Conservation (phyloP, 345 rosid genomes). For the Cardamine resedifolia region DNA sequence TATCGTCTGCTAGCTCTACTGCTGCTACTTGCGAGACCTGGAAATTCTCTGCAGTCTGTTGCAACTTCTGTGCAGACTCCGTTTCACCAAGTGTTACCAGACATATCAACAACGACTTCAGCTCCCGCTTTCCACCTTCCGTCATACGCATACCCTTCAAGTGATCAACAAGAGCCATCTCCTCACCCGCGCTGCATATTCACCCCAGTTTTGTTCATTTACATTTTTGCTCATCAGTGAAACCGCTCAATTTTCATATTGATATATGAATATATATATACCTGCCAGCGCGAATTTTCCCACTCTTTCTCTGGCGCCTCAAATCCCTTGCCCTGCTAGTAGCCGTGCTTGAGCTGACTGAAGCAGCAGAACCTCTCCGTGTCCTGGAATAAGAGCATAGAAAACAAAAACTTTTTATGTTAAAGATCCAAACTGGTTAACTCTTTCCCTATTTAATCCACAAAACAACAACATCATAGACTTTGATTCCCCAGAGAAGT, state of each 20-base stretch:
- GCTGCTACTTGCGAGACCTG: slow-evolving; percentile 80
- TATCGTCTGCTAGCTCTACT: slow-evolving; percentile 74
- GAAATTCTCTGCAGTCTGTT: slow-evolving; percentile 64
- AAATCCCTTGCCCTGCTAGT: slow-evolving; percentile 68
- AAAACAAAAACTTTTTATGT: not conserved
- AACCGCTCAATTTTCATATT: not conserved
- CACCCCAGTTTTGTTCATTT: slow-evolving; percentile 29
- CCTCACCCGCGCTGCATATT: slow-evolving; percentile 80
- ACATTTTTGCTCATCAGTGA: slow-evolving; percentile 1
- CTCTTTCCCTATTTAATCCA: not conserved
- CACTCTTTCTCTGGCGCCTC: slow-evolving; percentile 71
- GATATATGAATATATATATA: slow-evolving; percentile 21
- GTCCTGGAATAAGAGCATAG: slow-evolving; percentile 50
- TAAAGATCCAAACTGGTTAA: not conserved
- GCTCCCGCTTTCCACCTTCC: slow-evolving; percentile 71
- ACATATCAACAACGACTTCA: slow-evolving; percentile 67
- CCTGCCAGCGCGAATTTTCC: slow-evolving; percentile 97
- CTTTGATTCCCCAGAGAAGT: not conserved
- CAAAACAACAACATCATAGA: slow-evolving; percentile 10
- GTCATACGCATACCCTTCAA: slow-evolving; percentile 79
- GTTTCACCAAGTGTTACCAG: slow-evolving; percentile 70
- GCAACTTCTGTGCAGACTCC: slow-evolving; percentile 71
- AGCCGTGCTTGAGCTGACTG: slow-evolving; percentile 58
- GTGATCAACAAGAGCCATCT: slow-evolving; percentile 91
- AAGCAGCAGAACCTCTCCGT: slow-evolving; percentile 71